Conservation (phyloP, 1,284 basidiomycete species). For the Sporisorium sorghi region DNA sequence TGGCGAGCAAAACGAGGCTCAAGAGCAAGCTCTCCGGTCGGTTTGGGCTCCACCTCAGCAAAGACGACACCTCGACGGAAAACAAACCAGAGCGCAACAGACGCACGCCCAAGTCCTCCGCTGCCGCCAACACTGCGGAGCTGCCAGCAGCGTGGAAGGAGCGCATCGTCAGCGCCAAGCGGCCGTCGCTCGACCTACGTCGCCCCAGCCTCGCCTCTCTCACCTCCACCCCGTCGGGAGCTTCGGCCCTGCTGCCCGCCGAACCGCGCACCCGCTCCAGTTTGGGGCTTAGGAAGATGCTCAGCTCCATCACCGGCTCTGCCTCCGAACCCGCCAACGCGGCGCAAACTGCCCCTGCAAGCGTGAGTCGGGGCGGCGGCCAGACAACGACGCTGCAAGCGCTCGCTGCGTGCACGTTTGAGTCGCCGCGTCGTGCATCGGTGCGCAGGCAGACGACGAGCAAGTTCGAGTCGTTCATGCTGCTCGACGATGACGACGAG, state of each 20-base stretch:
- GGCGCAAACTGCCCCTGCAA: neutral
- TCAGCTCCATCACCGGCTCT: constrained; percentile 18
- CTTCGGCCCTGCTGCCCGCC: neutral
- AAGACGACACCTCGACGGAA: too few relatives aligned
- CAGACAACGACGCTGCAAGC: constrained; percentile 18
- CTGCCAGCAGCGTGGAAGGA: constrained; percentile 46
- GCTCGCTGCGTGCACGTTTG: constrained; percentile 25
- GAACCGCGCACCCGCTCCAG: constrained; percentile 20
- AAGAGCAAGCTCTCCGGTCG: constrained; percentile 38
- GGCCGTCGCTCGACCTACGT: constrained; percentile 24
- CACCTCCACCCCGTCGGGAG: neutral
- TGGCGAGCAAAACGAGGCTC: constrained; percentile 3
- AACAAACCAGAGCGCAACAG: too few relatives aligned
- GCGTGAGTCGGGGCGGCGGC: too few relatives aligned
- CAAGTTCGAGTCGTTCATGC: constrained; percentile 24
- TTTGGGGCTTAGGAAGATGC: constrained; percentile 26
- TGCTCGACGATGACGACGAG: constrained; percentile 28
- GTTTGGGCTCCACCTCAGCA: too few relatives aligned
- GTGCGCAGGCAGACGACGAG: neutral
- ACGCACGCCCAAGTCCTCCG: constrained; percentile 19
- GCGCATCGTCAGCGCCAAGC: constrained; percentile 14
- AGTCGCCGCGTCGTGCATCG: constrained; percentile 1
- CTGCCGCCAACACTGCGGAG: constrained; percentile 14
- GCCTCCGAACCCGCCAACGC: neutral
- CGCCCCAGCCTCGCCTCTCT: constrained; percentile 24